phyloP scores from a whole-genome alignment of 352 stramenopile genomes.

The Phytophthora idaei region DNA sequence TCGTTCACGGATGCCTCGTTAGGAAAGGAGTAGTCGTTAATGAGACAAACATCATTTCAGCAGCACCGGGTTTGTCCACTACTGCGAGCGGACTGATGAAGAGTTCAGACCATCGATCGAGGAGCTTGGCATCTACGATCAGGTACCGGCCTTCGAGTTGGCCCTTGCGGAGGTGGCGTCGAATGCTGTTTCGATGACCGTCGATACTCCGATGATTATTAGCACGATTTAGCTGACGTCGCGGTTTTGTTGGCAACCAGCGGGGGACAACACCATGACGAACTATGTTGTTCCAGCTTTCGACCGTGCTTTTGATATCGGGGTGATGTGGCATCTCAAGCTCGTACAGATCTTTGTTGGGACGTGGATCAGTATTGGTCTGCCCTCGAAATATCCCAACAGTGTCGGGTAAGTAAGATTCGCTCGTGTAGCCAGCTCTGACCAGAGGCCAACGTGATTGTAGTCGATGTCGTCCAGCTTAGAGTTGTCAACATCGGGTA shows the following conservation, averaged over 20 bases:
- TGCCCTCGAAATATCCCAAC: neutral
- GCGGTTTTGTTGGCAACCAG: neutral
- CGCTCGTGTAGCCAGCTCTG: neutral
- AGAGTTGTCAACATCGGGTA: neutral
- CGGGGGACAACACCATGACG: neutral
- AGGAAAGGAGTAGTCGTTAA: constrained; percentile 27
- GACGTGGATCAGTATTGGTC: neutral
- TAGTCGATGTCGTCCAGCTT: constrained; percentile 7
- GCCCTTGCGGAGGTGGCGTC: constrained; percentile 4
- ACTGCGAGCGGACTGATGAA: constrained; percentile 13
- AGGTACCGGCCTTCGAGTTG: constrained; percentile 18
- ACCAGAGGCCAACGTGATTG: constrained; percentile 10
- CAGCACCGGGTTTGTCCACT: constrained; percentile 8
- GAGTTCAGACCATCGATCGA: constrained; percentile 14
- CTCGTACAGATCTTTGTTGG: constrained; percentile 18
- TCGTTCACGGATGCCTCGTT: constrained; percentile 22
- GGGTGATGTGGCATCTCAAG: neutral
- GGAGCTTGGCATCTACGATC: constrained; percentile 1
- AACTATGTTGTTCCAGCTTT: constrained; percentile 12
- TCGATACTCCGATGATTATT: constrained; percentile 1
- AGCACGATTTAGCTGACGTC: neutral
- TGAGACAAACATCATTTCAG: constrained; percentile 13
- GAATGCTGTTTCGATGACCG: neutral
- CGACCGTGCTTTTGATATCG: neutral
- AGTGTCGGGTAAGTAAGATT: neutral